These are phyloP conservation scores for Mycena leptocephala DNA, from an alignment of 768 basidiomycete genomes.

Conservation along the genomic window DNA sequence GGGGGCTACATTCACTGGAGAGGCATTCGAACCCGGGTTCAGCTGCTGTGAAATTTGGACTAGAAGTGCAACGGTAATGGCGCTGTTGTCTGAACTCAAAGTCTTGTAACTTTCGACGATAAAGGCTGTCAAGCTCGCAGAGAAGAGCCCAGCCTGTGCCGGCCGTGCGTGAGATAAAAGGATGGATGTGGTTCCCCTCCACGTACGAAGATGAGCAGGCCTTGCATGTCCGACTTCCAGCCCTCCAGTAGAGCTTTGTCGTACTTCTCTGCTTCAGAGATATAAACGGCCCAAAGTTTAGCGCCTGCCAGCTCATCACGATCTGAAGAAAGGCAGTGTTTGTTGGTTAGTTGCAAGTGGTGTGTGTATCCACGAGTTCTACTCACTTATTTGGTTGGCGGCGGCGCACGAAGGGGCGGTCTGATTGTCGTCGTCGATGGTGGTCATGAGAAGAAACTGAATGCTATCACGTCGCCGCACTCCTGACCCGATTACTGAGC, in stretches of 20 bases:
- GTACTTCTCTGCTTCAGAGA: background rate
- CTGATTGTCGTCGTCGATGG: too few relatives aligned
- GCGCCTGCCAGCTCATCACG: too few relatives aligned
- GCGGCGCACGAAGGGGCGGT: too few relatives aligned
- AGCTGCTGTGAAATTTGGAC: background rate
- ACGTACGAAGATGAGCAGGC: background rate
- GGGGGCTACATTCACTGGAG: too few relatives aligned
- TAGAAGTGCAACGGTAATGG: background rate
- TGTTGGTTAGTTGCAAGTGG: too few relatives aligned
- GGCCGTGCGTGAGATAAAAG: background rate
- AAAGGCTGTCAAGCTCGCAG: background rate
- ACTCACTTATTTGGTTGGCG: too few relatives aligned
- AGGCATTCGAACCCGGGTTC: background rate
- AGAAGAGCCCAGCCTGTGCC: background rate
- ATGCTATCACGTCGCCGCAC: too few relatives aligned
- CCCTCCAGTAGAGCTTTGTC: background rate
- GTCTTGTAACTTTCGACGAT: background rate
- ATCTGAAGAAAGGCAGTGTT: too few relatives aligned
- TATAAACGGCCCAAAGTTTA: background rate
- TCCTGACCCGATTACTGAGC: too few relatives aligned
- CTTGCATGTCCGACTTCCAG: background rate
- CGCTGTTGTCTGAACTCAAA: background rate
- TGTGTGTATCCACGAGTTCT: too few relatives aligned
- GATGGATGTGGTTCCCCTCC: background rate
- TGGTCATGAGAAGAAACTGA: too few relatives aligned